phyloP scores from a whole-genome alignment of 1,284 basidiomycete species.

The Stereum hirsutum region DNA sequence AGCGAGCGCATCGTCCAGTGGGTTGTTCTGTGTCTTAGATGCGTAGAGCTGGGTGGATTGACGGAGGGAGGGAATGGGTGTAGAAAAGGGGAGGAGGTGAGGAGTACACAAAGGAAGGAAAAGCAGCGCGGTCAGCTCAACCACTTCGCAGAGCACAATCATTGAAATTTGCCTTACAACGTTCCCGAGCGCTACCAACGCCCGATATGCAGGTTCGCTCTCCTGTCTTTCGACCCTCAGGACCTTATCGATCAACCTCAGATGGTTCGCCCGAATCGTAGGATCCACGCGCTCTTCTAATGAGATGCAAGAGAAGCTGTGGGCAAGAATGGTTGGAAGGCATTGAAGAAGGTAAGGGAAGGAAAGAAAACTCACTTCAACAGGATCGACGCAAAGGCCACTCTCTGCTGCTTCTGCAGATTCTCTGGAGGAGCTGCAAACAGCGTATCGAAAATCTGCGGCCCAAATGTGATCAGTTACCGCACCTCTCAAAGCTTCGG shows the following conservation, averaged over 20 bases:
- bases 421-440: slow-evolving; percentile 37
- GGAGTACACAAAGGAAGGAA: background rate
- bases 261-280: slow-evolving; percentile 24
- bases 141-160: too few species aligned
- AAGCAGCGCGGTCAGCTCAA: too few species aligned
- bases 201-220: slow-evolving; percentile 78
- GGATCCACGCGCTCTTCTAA: slow-evolving; percentile 31
- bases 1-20: slow-evolving; percentile 29
- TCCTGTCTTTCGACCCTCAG: slow-evolving; percentile 65
- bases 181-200: slow-evolving; percentile 85
- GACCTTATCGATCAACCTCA: slow-evolving; percentile 45
- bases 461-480: slow-evolving; percentile 5
- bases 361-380: slow-evolving; percentile 61
- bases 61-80: background rate
- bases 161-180: too few species aligned
- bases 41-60: slow-evolving; percentile 40
- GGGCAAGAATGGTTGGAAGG: background rate
- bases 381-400: slow-evolving; percentile 67
- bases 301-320: slow-evolving; percentile 60
- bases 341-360: background rate
- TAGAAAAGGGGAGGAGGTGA: background rate
- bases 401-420: slow-evolving; percentile 62
- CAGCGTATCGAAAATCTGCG: slow-evolving; percentile 52
- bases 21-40: slow-evolving; percentile 26
- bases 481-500: background rate